These are phyloP conservation scores for Malus hybrid DNA, from an alignment of 331 rosid genomes.

Conservation along the genomic window DNA sequence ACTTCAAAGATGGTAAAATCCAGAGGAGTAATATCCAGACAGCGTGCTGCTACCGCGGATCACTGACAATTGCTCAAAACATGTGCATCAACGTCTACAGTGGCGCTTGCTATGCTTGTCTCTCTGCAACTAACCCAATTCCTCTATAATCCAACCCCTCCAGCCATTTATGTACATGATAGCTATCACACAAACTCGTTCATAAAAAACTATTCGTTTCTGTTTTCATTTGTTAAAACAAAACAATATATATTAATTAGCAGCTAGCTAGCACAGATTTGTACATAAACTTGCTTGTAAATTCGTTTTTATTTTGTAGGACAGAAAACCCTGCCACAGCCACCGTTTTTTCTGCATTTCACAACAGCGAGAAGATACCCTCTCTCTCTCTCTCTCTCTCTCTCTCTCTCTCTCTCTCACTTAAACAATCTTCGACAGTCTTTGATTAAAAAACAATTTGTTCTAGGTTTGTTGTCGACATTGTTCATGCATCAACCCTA, in stretches of 20 bases:
- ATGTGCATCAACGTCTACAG: conserved; percentile 4
- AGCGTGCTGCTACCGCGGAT: not conserved
- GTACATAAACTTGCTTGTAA: not conserved
- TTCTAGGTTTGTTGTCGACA: not conserved
- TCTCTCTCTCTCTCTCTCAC: too few relatives aligned
- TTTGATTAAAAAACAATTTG: not conserved
- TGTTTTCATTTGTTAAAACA: not conserved
- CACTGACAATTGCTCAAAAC: conserved; percentile 2
- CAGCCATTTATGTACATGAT: not conserved
- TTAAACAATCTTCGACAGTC: not conserved
- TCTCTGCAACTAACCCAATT: not conserved
- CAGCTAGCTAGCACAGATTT: not conserved
- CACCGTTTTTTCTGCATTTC: too few relatives aligned
- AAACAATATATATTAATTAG: not conserved
- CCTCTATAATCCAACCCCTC: conserved; percentile 3
- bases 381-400: too few relatives aligned
- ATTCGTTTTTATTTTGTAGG: not conserved
- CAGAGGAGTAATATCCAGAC: not conserved
- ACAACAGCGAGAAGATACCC: too few relatives aligned
- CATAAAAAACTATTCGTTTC: not conserved
- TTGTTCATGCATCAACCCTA: conserved; percentile 1
- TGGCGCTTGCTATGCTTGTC: not conserved
- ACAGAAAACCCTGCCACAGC: conserved; percentile 3
- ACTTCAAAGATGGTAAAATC: not conserved
- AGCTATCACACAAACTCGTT: not conserved